Evolutionary conservation across 768 basidiomycete genomes (phyloP).

Genomic region (Atractiella rhizophila): DNA sequence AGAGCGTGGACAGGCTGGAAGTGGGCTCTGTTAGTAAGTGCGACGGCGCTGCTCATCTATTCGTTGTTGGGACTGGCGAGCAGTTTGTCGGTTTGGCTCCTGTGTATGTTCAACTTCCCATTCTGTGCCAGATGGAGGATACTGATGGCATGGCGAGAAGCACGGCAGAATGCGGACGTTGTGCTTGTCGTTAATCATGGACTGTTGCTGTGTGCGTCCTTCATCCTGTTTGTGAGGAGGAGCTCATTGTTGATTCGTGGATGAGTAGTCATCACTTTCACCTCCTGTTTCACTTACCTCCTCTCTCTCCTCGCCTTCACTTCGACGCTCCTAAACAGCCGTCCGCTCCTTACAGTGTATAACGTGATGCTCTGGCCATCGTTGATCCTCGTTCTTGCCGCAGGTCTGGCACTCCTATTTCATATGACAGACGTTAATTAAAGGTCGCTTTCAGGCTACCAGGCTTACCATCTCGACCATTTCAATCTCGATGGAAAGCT

Average conservation of each 20-base stretch:
- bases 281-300: constrained; percentile 33
- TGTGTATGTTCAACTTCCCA: too few relatives aligned
- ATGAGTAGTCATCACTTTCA: constrained; percentile 33
- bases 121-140: too few relatives aligned
- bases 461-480: constrained; percentile 35
- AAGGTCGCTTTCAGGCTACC: too few relatives aligned
- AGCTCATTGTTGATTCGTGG: constrained; percentile 22
- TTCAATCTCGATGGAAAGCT: constrained; percentile 42
- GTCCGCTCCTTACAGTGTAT: constrained; percentile 42
- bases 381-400: constrained; percentile 33
- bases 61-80: too few relatives aligned
- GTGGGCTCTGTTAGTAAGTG: too few relatives aligned
- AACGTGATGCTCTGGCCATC: constrained; percentile 42
- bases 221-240: not conserved
- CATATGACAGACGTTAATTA: too few relatives aligned
- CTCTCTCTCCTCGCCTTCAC: constrained; percentile 36
- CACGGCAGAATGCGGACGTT: constrained; percentile 38
- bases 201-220: constrained; percentile 20
- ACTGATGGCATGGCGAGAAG: too few relatives aligned
- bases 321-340: constrained; percentile 39
- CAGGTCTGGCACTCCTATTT: too few relatives aligned
- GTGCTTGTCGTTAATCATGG: constrained; percentile 33
- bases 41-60: too few relatives aligned
- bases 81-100: too few relatives aligned
- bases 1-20: too few relatives aligned